These are phyloP conservation scores for Fusarium pilosicola DNA, from an alignment of 2,329 filamentous ascomycete genomes.

Conservation along the genomic window DNA sequence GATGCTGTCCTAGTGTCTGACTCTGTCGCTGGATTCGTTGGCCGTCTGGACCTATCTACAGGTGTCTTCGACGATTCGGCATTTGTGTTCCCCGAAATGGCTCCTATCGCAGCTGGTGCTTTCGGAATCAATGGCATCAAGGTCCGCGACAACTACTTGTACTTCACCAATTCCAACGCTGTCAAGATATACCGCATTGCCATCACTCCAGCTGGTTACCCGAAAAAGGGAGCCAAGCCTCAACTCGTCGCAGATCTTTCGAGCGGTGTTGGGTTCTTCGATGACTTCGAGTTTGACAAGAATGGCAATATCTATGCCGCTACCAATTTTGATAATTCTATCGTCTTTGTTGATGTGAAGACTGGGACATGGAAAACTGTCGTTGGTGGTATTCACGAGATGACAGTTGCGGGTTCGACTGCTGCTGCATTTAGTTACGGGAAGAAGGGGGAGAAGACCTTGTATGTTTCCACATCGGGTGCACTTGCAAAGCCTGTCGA, in stretches of 20 bases:
- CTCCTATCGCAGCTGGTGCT: not conserved
- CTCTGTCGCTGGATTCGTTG: not conserved
- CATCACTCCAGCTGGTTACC: constrained; percentile 22
- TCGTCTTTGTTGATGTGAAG: constrained; percentile 27
- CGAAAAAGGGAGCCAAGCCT: constrained; percentile 23
- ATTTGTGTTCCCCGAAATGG: constrained; percentile 6
- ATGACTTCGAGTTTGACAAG: constrained; percentile 37
- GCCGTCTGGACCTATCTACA: not conserved
- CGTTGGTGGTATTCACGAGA: constrained; percentile 5
- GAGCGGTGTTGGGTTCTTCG: constrained; percentile 11
- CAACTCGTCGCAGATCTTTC: constrained; percentile 36
- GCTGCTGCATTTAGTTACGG: constrained; percentile 30
- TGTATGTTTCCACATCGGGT: constrained; percentile 32
- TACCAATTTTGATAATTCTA: constrained; percentile 37
- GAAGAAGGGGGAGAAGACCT: constrained; percentile 5
- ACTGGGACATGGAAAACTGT: constrained; percentile 25
- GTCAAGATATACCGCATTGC: constrained; percentile 24
- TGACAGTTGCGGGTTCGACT: constrained; percentile 40
- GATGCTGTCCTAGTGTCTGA: constrained; percentile 11
- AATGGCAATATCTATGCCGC: constrained; percentile 34
- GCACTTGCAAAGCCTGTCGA: constrained; percentile 28
- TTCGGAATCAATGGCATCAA: constrained; percentile 9
- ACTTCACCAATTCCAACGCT: constrained; percentile 11
- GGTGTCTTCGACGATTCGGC: not conserved
- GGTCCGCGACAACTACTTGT: not conserved